Evolutionary conservation across 2,329 filamentous ascomycete genomes (phyloP).

Genomic region (Herpotrichia juniperi): DNA sequence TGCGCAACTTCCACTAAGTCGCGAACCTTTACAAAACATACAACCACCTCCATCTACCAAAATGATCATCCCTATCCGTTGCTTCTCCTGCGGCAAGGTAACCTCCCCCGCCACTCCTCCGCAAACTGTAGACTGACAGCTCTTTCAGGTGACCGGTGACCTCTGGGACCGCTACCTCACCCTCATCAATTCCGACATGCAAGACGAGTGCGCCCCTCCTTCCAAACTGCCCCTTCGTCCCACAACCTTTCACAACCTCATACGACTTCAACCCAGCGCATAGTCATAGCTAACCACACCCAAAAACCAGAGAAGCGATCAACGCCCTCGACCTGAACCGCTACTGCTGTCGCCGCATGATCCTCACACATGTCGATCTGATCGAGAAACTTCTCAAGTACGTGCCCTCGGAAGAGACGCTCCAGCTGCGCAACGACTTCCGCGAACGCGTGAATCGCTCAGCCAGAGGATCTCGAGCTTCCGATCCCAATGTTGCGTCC

Average conservation of each 20-base stretch:
- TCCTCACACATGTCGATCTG: slow-evolving; percentile 98
- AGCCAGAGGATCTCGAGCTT: background rate
- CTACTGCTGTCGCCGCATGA: slow-evolving; percentile 98
- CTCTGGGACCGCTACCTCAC: slow-evolving; percentile 96
- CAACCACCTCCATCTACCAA: slow-evolving; percentile 43
- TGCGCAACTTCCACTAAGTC: slow-evolving; percentile 13
- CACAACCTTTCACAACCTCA: too few relatives aligned
- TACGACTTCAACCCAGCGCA: background rate
- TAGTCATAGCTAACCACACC: slow-evolving; percentile 15
- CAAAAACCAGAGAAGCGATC: slow-evolving; percentile 79
- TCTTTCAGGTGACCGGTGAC: slow-evolving; percentile 84
- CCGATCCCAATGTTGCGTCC: background rate
- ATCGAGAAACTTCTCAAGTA: slow-evolving; percentile 89
- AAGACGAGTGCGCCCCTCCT: slow-evolving; percentile 39
- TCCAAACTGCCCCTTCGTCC: too few relatives aligned
- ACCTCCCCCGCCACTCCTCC: slow-evolving; percentile 19
- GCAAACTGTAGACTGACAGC: slow-evolving; percentile 28
- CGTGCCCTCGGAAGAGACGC: slow-evolving; percentile 26
- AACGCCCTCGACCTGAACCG: slow-evolving; percentile 90
- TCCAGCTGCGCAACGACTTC: slow-evolving; percentile 7
- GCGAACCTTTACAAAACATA: slow-evolving; percentile 5
- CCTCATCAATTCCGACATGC: slow-evolving; percentile 69
- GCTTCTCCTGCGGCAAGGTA: slow-evolving; percentile 99
- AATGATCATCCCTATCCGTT: slow-evolving; percentile 99
- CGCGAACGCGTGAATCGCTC: background rate